Evolutionary conservation across 2,329 filamentous ascomycete species (phyloP).

Genomic region (Ophiognomonia clavigignenti-juglandacearum): DNA sequence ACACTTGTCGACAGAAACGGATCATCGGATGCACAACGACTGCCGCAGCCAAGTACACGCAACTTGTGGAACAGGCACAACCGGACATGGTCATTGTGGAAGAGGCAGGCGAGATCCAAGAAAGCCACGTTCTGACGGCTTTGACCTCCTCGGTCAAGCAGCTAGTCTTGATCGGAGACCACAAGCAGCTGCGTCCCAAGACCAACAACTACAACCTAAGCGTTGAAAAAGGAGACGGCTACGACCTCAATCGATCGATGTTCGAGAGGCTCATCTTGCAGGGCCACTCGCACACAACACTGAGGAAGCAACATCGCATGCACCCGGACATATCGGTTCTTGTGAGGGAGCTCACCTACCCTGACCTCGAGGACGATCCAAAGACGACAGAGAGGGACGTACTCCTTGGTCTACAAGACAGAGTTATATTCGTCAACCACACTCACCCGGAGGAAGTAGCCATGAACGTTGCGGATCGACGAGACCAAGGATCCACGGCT

Average conservation of each 20-base stretch:
- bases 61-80: slow-evolving; percentile 45
- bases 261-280: slow-evolving; percentile 62
- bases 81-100: slow-evolving; percentile 63
- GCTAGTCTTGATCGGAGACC: slow-evolving; percentile 67
- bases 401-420: slow-evolving; percentile 52
- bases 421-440: slow-evolving; percentile 66
- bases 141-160: slow-evolving; percentile 53
- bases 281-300: slow-evolving; percentile 47
- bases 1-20: slow-evolving; percentile 45
- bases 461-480: slow-evolving; percentile 37
- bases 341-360: slow-evolving; percentile 56
- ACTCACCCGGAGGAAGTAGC: slow-evolving; percentile 44
- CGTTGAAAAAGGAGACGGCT: slow-evolving; percentile 61
- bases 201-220: slow-evolving; percentile 55
- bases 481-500: slow-evolving; percentile 41
- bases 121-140: slow-evolving; percentile 61
- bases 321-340: slow-evolving; percentile 61
- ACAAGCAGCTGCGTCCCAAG: slow-evolving; percentile 68
- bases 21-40: slow-evolving; percentile 71
- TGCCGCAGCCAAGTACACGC: slow-evolving; percentile 57
- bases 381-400: slow-evolving; percentile 40
- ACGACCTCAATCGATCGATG: slow-evolving; percentile 61
- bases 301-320: slow-evolving; percentile 64
- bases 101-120: slow-evolving; percentile 70
- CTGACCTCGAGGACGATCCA: slow-evolving; percentile 50